Percentiles rank a stretch among this genome's conserved stretches.
Conservation (phyloP, 306 rosid species). For the Prunus mume region DNA sequence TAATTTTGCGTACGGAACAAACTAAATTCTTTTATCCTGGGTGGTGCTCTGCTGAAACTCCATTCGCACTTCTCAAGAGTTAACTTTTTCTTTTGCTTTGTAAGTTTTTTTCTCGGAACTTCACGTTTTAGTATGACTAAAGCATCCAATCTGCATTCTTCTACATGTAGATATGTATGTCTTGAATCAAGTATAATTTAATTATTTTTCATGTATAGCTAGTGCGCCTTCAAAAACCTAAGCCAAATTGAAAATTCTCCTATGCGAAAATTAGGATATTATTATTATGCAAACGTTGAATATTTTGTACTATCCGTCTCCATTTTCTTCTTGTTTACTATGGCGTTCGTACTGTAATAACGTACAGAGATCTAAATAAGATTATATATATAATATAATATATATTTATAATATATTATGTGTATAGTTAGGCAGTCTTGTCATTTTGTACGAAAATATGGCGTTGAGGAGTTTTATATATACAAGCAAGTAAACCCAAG, state of each 20-base stretch:
- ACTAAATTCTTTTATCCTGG: not conserved
- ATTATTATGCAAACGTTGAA: too few relatives aligned
- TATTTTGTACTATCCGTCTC: rapidly evolving
- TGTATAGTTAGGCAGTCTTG: slow-evolving; percentile 12
- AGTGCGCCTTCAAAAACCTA: too few relatives aligned
- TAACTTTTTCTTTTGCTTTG: not conserved
- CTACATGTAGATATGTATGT: not conserved
- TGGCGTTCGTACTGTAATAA: rapidly evolving
- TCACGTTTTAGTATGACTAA: not conserved
- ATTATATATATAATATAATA: too few relatives aligned
- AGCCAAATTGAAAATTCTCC: too few relatives aligned
- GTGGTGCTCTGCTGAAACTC: not conserved
- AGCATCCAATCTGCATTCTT: not conserved
- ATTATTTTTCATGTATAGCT: too few relatives aligned
- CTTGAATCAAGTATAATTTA: not conserved
- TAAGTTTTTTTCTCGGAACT: not conserved
- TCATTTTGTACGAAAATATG: slow-evolving; percentile 2
- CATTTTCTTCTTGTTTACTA: too few relatives aligned
- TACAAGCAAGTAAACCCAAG: not conserved
- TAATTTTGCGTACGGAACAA: not conserved
- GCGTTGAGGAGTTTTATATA: not conserved
- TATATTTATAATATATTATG: too few relatives aligned
- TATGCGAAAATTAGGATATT: too few relatives aligned
- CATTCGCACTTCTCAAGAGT: not conserved
- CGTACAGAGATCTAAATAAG: too few relatives aligned